These are phyloP conservation scores for Rhododendron ferrugineum DNA, from an alignment of 148 eudicot genomes.

Conservation along the genomic window DNA sequence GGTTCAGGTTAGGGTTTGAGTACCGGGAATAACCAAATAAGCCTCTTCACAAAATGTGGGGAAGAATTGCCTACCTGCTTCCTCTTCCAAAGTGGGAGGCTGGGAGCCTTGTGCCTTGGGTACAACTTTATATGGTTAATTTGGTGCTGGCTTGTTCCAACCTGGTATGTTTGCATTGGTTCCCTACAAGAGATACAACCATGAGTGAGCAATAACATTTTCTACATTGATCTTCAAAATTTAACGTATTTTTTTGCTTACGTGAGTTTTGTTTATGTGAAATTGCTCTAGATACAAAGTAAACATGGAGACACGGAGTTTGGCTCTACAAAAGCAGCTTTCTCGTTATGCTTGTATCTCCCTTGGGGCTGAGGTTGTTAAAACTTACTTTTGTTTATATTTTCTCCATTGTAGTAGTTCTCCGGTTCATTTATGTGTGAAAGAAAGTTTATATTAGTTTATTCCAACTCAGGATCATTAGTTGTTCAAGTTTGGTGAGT, in stretches of 20 bases:
- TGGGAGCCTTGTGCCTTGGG: neutral
- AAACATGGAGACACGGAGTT: conserved; percentile 52
- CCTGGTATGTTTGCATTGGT: neutral
- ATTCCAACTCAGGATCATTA: neutral
- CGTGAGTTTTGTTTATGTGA: neutral
- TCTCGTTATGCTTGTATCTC: conserved; percentile 70
- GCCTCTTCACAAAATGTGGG: neutral
- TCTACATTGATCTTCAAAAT: neutral
- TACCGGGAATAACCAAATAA: neutral
- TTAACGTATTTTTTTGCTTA: neutral
- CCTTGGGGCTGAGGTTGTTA: conserved; percentile 65
- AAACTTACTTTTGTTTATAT: neutral
- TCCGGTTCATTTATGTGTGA: neutral
- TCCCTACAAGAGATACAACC: neutral
- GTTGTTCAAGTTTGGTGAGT: neutral
- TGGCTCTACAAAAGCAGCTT: conserved; percentile 63
- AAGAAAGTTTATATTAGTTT: neutral
- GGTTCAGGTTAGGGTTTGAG: neutral
- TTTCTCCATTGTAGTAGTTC: neutral
- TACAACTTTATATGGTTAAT: neutral
- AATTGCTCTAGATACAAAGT: conserved; percentile 52
- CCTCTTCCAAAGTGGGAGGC: neutral
- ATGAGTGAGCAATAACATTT: conserved; percentile 1
- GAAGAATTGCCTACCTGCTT: neutral
- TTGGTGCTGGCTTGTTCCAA: neutral